Base-by-base conservation (phyloP, 2,329 filamentous ascomycete genomes). In the Dactylella cylindrospora region DNA sequence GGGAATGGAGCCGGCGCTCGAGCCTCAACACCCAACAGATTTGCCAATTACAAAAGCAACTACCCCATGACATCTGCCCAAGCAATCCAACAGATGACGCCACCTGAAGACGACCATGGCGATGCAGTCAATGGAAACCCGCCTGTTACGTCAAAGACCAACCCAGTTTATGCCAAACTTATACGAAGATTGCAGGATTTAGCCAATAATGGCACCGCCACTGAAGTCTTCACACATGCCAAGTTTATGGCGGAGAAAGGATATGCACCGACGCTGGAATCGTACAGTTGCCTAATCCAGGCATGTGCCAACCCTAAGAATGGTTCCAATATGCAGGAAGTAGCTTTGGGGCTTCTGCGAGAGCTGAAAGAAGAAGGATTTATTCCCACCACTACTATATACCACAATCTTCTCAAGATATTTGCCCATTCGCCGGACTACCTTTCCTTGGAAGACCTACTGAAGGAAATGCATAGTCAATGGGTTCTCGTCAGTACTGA, bases 371-470 rank as follows among this genome's bases (percentile, higher is more conserved):
- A 73, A 1, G 75, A 78, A 33, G 78, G 76, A 0, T 76, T 96
- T 36, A 74, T 80, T 33, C 77, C 82, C 5, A 86, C 89, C 66
- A 78, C 79, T 0, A 77, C 77, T 2, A 78, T 86, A 1, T 91
- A 88, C 68, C 84, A 90, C 71, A 81, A 81, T 64, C 81, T 85
- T 2, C 74, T 96, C 31, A 81, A 83, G 72, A 84, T 81, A 3
- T 77, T 96, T 19, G 82, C 87, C 0, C 81, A 93, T 6, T 93
- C 97, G 71, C 88, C 91, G 0, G 87, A 97, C 72, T 91, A 94
- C 68, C 67, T 89, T 4, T 75, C 93, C 19, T 83, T 90, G 28
- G 79, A 81, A 47, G 78, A 84, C 28, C 78, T 95, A 2, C 75
- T 96, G 31, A 75, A 81, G 50, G 83, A 84, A 52, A 89, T 93